Base-by-base conservation (phyloP, 176 grass and related monocot species). In the Carex myosuroides region DNA sequence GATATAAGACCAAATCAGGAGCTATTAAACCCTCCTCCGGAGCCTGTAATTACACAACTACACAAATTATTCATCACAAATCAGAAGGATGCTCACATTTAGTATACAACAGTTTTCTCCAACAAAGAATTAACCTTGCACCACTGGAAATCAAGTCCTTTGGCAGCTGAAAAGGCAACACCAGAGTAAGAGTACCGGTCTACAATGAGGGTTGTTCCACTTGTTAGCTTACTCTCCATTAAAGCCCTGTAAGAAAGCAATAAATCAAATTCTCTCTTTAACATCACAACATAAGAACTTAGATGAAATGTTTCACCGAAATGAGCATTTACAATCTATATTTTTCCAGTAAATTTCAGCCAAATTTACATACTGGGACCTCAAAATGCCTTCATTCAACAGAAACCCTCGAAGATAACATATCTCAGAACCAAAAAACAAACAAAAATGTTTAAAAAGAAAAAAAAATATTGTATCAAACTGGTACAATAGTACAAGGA, bases 1-100 rank as follows among this genome's bases (percentile, higher is more conserved):
- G 85, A 87, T 88, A 98, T 85, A 98, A 54, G 44, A 94, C 95
- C 82, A 98, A 84, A 89, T 98, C 95, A 65, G 95, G 92, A 82
- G 92, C 92, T 91, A 94, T 44, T 77, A 98, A 80, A 63, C 92
- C 91, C 84, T 83, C 88, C 79, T 98, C 95, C 50, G 93, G 93
- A 86, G 93, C 89, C 96, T 98, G 80, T 48, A 88, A 60, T 1
- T 85, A 5, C 16, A 21, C 8, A 1, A 61, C 12, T 80, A 41
- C 77, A 71, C 21, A 60, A 11, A 73, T 20, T 3, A 70, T 26
- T 70, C 14, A 72, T 37, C 79, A 13, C 16, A 89, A 24, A 3
- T 44, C 6, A 44, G n/a, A 61, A 59, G 60, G 55, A 11, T 37
- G 1, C 32, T 41, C 13, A 46, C 29, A 48, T 9, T 22, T 12